Base-by-base conservation (phyloP, 805 yeast species). In the Candida gorgasii region DNA sequence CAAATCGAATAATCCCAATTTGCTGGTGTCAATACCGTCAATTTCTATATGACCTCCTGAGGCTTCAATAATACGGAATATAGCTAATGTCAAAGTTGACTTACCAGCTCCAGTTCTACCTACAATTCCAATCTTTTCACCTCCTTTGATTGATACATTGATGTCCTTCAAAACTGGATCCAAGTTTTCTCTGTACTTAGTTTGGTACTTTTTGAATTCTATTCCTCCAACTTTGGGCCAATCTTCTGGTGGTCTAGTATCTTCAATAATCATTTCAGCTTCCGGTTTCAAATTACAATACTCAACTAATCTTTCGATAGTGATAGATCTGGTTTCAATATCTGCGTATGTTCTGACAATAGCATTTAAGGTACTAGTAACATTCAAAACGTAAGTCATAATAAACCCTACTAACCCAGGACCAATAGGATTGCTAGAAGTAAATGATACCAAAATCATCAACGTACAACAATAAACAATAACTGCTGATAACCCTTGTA, bases 71-170 rank as follows among this genome's bases (percentile, higher is more conserved):
- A 89, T 79, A 52, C 97, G 71, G 73, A 87, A 89, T 29, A 89
- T 66, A 0, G 97, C 93, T 55, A 88, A 66, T 0, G 96, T 85
- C 55, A 89, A 72, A 1, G 96, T 84, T 0, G 93, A 84, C 62
- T 89, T 89, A 50, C 98, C 98, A 2, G 97, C 97, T 49, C 98
- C 98, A 0, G 98, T 90, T 59, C 98, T 78, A 18, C 98, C 98
- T 43, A 92, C 97, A 63, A 90, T 89, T 48, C 98, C 98, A 57
- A 90, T 73, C 62, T 92, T 92, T 60, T 92, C 97, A 44, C 77
- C 70, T 1, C 90, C 79, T 36, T 79, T 73, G 53, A 92, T 79
- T 9, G 75, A 65, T 17, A 92, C 57, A 44, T 69, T 73, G 53
- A 92, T 77, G 44, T 82, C 69, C 53, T 82, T 85, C 63, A 92